phyloP scores from a whole-genome alignment of 2,329 filamentous ascomycete species.

The Sporothrix sp. region DNA sequence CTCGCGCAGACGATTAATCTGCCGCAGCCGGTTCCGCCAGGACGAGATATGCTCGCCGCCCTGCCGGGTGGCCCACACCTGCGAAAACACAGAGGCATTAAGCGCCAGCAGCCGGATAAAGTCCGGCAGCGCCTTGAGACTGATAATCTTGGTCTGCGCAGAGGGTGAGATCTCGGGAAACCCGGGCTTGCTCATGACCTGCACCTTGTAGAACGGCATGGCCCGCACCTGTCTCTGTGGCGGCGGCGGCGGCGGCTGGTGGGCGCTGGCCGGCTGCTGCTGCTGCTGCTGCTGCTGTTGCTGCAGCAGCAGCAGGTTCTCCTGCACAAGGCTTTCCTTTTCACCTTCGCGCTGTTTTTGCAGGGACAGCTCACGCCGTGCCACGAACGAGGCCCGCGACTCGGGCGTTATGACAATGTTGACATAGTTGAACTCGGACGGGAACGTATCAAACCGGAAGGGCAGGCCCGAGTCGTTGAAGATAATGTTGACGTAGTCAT shows the following conservation, averaged over 20 bases:
- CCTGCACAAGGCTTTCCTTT: not conserved
- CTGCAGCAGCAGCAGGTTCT: not conserved
- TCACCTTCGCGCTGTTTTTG: conserved; percentile 19
- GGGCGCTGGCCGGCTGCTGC: not conserved
- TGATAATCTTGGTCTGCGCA: conserved; percentile 80
- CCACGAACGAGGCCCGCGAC: conserved; percentile 65
- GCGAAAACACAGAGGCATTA: conserved; percentile 86
- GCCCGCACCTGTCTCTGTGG: not conserved
- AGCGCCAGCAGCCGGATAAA: conserved; percentile 84
- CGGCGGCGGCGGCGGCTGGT: conserved; percentile 21
- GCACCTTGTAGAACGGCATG: conserved; percentile 69
- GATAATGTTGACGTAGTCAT: conserved; percentile 95
- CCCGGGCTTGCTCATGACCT: conserved; percentile 76
- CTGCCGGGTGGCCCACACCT: conserved; percentile 73
- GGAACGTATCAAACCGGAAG: conserved; percentile 85
- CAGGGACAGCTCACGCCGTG: conserved; percentile 40
- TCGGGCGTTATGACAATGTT: conserved; percentile 93
- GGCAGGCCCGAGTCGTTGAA: conserved; percentile 93
- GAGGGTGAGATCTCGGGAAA: conserved; percentile 90
- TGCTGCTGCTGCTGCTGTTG: not conserved
- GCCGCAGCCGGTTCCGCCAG: conserved; percentile 77
- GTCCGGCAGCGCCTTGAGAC: conserved; percentile 66
- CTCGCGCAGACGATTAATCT: conserved; percentile 75
- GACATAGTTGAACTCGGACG: conserved; percentile 91
- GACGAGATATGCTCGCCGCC: conserved; percentile 77